Evolutionary conservation across 2,329 filamentous ascomycete species (phyloP).

Genomic region (Ophiosphaerella narmari): DNA sequence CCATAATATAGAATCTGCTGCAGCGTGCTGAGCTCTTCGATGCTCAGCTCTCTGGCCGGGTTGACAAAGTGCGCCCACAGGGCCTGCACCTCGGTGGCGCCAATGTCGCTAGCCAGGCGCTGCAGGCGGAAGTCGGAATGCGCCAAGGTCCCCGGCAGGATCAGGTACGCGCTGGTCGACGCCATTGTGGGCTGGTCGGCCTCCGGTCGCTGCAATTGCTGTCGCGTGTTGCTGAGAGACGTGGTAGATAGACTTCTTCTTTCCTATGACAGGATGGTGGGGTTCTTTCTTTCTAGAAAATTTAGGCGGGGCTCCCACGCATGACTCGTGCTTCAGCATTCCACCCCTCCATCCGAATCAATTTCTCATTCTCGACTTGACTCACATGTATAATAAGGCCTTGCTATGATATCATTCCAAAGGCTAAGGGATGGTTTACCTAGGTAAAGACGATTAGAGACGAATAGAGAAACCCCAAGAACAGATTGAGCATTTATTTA

Average conservation of each 20-base stretch:
- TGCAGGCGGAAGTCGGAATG: constrained; percentile 58
- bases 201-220: constrained; percentile 3
- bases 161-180: constrained; percentile 46
- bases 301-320: no score
- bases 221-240: constrained; percentile 13
- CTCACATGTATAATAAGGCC: no score
- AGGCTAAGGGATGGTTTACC: no score
- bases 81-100: constrained; percentile 54
- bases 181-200: constrained; percentile 30
- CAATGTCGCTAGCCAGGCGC: constrained; percentile 52
- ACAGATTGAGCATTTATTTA: no score
- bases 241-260: background rate
- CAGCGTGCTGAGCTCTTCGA: constrained; percentile 56
- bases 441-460: no score
- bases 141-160: constrained; percentile 59
- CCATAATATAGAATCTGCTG: constrained; percentile 67
- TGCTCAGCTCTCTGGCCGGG: constrained; percentile 44
- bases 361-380: no score
- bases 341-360: no score
- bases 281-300: background rate
- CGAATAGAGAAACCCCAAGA: no score
- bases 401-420: no score
- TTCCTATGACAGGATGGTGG: constrained; percentile 10
- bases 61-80: constrained; percentile 58
- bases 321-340: no score